phyloP scores from a whole-genome alignment of 768 basidiomycete genomes.

The Bullera alba region DNA sequence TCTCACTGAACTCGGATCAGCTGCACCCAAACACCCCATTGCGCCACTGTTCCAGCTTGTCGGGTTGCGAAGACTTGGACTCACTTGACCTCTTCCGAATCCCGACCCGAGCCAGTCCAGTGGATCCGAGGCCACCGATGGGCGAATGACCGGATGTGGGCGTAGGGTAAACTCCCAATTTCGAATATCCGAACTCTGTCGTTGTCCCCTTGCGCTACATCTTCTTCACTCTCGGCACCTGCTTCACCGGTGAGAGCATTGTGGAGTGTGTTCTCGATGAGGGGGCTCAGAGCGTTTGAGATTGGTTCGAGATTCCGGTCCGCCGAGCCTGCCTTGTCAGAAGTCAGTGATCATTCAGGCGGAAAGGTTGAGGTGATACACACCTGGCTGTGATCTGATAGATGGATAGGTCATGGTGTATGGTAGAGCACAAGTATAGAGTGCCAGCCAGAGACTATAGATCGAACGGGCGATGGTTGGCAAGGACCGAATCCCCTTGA shows the following conservation, averaged over 20 bases:
- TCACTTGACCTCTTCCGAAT: slow-evolving; percentile 15
- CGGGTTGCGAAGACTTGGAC: not conserved
- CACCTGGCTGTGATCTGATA: not conserved
- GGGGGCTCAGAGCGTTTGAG: slow-evolving; percentile 5
- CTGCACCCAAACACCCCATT: not conserved
- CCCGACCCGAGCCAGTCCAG: slow-evolving; percentile 26
- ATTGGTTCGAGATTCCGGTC: slow-evolving; percentile 19
- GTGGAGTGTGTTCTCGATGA: slow-evolving; percentile 1
- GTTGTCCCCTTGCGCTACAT: too few relatives aligned
- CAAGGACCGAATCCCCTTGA: too few relatives aligned
- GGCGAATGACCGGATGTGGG: slow-evolving; percentile 16
- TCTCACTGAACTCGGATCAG: not conserved
- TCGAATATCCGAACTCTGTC: slow-evolving; percentile 14
- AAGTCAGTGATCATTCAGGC: not conserved
- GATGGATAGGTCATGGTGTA: not conserved
- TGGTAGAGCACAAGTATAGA: too few relatives aligned
- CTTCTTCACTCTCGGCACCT: not conserved
- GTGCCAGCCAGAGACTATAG: too few relatives aligned
- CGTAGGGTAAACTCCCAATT: slow-evolving; percentile 15
- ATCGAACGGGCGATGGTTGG: too few relatives aligned
- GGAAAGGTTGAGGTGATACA: not conserved
- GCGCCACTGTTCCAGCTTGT: not conserved
- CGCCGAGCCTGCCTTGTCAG: slow-evolving; percentile 16
- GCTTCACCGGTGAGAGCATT: not conserved
- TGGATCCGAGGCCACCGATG: slow-evolving; percentile 5